phyloP scores from a whole-genome alignment of 345 rosid genomes.

The Citrus medica region DNA sequence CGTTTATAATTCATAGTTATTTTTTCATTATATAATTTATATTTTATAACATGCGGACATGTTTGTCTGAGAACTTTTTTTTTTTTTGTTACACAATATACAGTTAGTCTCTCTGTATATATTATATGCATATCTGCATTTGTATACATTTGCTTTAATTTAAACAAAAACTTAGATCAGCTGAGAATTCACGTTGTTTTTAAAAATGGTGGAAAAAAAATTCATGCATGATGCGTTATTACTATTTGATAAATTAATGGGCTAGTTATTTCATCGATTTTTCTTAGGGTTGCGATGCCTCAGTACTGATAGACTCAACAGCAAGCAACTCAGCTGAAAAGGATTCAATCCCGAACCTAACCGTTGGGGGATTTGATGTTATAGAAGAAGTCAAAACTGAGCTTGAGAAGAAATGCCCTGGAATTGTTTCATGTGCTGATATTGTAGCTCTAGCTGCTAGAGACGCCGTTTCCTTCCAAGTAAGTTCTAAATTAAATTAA shows the following conservation, averaged over 20 bases:
- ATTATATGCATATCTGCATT: too few relatives aligned
- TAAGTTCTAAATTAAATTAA: conserved; percentile 1
- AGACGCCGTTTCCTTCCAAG: conserved; percentile 36
- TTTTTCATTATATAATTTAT: too few relatives aligned
- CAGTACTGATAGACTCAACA: conserved; percentile 30
- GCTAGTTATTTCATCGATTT: conserved; percentile 28
- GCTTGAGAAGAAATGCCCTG: conserved; percentile 40
- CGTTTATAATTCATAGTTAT: not conserved
- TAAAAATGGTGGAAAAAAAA: not conserved
- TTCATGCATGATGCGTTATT: not conserved
- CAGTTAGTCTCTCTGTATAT: too few relatives aligned
- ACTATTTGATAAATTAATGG: not conserved
- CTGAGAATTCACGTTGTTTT: not conserved
- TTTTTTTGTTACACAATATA: too few relatives aligned
- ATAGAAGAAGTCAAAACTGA: conserved; percentile 37
- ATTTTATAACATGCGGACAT: too few relatives aligned
- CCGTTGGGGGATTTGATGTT: conserved; percentile 29
- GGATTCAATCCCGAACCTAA: conserved; percentile 26
- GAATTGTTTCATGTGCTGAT: conserved; percentile 48
- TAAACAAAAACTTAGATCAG: not conserved
- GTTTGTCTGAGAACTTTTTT: too few relatives aligned
- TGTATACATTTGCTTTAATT: too few relatives aligned
- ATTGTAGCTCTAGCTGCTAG: conserved; percentile 41
- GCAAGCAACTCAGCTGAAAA: conserved; percentile 34
- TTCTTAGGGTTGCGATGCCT: conserved; percentile 42